Percentiles rank a stretch among this genome's conserved stretches.
Evolutionary conservation across 1,139 yeast species (phyloP).

Genomic region (Yamadazyma spencermartinsiae): DNA sequence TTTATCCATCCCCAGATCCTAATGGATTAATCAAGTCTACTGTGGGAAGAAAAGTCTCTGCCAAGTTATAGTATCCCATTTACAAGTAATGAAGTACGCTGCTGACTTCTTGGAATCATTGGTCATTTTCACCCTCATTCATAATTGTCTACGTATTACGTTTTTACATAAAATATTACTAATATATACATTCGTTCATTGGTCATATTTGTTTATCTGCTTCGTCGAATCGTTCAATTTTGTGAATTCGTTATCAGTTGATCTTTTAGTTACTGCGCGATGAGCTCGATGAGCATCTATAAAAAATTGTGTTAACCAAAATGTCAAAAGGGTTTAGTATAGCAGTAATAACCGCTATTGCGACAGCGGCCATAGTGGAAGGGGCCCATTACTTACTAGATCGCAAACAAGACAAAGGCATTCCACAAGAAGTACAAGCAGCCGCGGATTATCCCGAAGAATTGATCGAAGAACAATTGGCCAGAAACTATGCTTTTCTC

Average conservation of each 20-base stretch:
- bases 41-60: conserved; percentile 59
- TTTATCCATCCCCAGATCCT: conserved; percentile 90
- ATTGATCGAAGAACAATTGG: conserved; percentile 84
- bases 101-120: not conserved
- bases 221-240: no score
- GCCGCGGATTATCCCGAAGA: conserved; percentile 58
- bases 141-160: no score
- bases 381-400: conserved; percentile 31
- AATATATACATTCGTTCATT: not conserved
- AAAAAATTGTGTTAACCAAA: no score
- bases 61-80: conserved; percentile 31
- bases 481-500: conserved; percentile 88
- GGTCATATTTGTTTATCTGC: no score
- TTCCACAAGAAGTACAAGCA: not conserved
- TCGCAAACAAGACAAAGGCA: conserved; percentile 7
- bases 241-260: no score
- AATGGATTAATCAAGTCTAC: conserved; percentile 87
- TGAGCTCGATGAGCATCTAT: not conserved
- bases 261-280: not conserved
- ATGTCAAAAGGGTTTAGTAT: conserved; percentile 22
- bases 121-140: no score
- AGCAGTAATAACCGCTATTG: conserved; percentile 36
- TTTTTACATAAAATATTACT: not conserved
- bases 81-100: not conserved
- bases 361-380: conserved; percentile 45